Evolutionary conservation across 345 rosid species (phyloP).

Genomic region (Gossypium arboreum): DNA sequence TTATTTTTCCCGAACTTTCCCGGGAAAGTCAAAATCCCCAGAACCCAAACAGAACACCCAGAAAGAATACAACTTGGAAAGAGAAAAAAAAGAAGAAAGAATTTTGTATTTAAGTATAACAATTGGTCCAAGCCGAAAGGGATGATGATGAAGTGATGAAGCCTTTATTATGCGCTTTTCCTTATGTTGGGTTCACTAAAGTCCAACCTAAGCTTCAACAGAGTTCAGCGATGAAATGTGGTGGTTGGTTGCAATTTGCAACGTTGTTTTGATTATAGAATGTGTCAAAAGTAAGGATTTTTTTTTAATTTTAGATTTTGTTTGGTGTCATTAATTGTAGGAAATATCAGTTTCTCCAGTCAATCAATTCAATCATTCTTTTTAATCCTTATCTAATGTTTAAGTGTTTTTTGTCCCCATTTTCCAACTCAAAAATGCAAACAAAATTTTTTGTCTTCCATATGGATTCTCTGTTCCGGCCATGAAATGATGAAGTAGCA

Average conservation of each 20-base stretch:
- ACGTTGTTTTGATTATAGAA: not conserved
- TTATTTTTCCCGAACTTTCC: conserved; percentile 3
- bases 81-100: not conserved
- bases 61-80: not conserved
- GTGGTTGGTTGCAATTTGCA: not conserved
- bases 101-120: not conserved
- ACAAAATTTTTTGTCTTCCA: too few species aligned
- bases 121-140: not conserved
- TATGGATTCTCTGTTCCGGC: too few species aligned
- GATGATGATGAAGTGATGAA: not conserved
- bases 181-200: not conserved
- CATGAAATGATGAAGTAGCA: too few species aligned
- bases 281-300: not conserved
- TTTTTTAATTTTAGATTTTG: too few species aligned
- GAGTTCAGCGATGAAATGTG: not conserved
- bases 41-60: not conserved
- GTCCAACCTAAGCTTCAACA: conserved; percentile 7
- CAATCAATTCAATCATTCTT: too few species aligned
- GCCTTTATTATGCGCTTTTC: too few species aligned
- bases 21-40: conserved; percentile 11
- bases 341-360: too few species aligned
- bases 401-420: too few species aligned
- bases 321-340: not conserved
- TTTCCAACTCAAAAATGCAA: too few species aligned
- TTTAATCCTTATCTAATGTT: too few species aligned